Evolutionary conservation across 2,329 filamentous ascomycete genomes (phyloP), one percentile per base, ranked within the genome.

Genomic region (Atkinsonella texensis): DNA sequence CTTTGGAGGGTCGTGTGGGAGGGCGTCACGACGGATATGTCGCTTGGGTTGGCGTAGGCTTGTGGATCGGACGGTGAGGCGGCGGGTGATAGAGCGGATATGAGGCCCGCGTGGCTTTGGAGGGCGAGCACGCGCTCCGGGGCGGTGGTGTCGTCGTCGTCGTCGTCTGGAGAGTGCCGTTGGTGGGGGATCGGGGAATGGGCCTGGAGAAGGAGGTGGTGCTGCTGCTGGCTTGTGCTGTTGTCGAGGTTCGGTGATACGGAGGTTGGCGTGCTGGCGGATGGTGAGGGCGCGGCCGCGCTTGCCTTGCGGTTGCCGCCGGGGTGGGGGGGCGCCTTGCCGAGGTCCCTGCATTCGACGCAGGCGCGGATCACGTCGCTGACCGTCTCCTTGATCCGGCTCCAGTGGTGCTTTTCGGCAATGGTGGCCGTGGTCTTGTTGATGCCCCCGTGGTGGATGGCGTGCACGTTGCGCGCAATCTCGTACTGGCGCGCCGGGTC

Each of bases 371-470:
- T 95, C 60, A 95, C 90, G 65, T 91, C 84, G 65, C 86, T 93
- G 55, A 96, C 93, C 1, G 91, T 97, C 69, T 96, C 90, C 67
- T 97, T 98, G 72, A 97, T 97, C 55, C 91, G 81, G 46, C 94
- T 90, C 93, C 93, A 98, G 70, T 97, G 93, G 65, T 91, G 96
- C 63, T 85, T 86, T 64, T 96, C 88, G 11, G 91, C 89, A 61
- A 98, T 95, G 18, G 83, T 85, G 18, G 91, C 90, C 1, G 91
- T 97, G 0, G 91, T 97, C 73, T 96, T 96, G 74, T 98, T 98
- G 74, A 97, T 97, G 49, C 93, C 93, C 7, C 86, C 89, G 64
- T 98, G 93, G 42, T 84, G 77, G 52, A 72, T 68, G 52, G 81
- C 74, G 68, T 98, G 93, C 39, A 90, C 77, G 53, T 77, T 74